A percentile compares a stretch with the other conserved stretches of the same genome.
Conservation (phyloP, 306 rosid genomes). For the Castanea crenata region DNA sequence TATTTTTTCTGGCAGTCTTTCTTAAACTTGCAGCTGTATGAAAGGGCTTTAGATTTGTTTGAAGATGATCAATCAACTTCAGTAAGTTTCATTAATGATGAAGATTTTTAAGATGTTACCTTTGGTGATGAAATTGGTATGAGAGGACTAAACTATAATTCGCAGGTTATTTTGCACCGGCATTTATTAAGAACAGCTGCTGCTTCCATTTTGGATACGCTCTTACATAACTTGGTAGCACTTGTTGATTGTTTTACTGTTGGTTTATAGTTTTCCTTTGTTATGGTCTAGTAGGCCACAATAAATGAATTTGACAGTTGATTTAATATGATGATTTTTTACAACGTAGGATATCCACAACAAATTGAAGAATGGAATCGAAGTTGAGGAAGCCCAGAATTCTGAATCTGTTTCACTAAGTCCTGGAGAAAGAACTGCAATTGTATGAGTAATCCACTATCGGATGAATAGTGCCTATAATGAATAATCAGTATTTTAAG, state of each 20-base stretch:
- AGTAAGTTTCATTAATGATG: constrained; percentile 46
- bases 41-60: constrained; percentile 88
- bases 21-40: constrained; percentile 94
- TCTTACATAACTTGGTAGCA: constrained; percentile 69
- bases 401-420: constrained; percentile 53
- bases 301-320: constrained; percentile 8
- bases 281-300: neutral
- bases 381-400: constrained; percentile 57
- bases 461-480: neutral
- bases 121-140: constrained; percentile 26
- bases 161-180: constrained; percentile 90
- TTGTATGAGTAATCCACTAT: constrained; percentile 50
- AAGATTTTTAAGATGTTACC: constrained; percentile 13
- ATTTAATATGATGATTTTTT: constrained; percentile 17
- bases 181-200: constrained; percentile 90
- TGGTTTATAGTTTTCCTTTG: constrained; percentile 12
- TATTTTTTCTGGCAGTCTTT: constrained; percentile 61
- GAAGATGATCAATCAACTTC: constrained; percentile 92
- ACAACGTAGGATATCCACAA: constrained; percentile 69
- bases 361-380: constrained; percentile 82
- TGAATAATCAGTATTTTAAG: neutral
- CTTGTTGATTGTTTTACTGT: constrained; percentile 6
- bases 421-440: constrained; percentile 72
- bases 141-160: constrained; percentile 31
- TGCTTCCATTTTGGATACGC: constrained; percentile 65